Base-by-base conservation (phyloP, 2,329 filamentous ascomycete genomes). In the Xylariales sp. region DNA sequence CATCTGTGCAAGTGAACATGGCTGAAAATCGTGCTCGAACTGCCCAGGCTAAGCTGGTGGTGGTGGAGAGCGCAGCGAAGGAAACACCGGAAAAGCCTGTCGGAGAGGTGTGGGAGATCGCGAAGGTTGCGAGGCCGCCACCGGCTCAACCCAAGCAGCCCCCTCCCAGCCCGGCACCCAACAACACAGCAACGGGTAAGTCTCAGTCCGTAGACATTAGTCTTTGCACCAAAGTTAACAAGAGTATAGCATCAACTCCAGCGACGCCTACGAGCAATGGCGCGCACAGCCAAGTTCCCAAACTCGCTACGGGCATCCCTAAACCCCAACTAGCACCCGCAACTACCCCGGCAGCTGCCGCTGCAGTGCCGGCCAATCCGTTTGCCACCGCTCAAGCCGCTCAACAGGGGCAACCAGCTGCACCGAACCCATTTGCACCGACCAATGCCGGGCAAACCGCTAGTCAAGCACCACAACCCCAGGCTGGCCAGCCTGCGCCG, bases 71-170 rank as follows among this genome's bases (percentile, higher is more conserved):
- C 32, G 90, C 91, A 11, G 88, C 85, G 1, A 74, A 73, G n/a
- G 85, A 95, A 33, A 96, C 90, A 1, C 91, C 91, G 0, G 74
- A 91, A 51, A 82, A 81, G 56, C 79, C 89, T 1, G 88, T 97
- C 4, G 77, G 69, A 8, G 89, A 96, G 60, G 90, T 96, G 1
- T 96, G 88, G 86, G 81, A 84, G 46, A 67, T 86, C 38, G 89
- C 85, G 0, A 90, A 91, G 62, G 69, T 65, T 37, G 75, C 79
- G 10, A 84, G 78, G 56, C 69, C 75, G 7, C 49, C 55, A 11
- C 55, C 57, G 15, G 47, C 45, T 5, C 40, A 48, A 2, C 42
- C 55, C 14, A 54, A 55, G 13, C 63, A 56, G 45, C 54, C 58
- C 14, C 38, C 46, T 6, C 47, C 52, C 33, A 44, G 46, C 35